phyloP scores from a whole-genome alignment of 2,329 filamentous ascomycete genomes.

The Fusarium sp. region DNA sequence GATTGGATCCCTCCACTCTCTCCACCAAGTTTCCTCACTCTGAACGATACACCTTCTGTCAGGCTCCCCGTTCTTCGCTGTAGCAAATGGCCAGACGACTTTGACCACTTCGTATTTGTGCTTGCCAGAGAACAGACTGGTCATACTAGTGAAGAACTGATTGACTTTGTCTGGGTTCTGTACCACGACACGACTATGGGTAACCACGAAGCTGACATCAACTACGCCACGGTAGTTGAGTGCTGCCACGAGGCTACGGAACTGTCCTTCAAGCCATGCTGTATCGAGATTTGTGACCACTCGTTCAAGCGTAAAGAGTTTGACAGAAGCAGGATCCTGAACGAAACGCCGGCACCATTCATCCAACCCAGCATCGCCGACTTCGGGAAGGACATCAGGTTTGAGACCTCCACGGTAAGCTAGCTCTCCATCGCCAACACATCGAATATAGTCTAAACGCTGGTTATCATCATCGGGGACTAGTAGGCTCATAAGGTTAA shows the following conservation, averaged over 20 bases:
- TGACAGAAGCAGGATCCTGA: constrained; percentile 55
- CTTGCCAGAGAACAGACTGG: constrained; percentile 61
- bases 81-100: constrained; percentile 67
- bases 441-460: constrained; percentile 64
- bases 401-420: constrained; percentile 59
- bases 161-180: constrained; percentile 63
- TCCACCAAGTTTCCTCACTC: constrained; percentile 66
- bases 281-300: constrained; percentile 64
- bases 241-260: constrained; percentile 60
- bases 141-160: constrained; percentile 62
- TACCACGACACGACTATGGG: constrained; percentile 59
- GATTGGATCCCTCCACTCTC: constrained; percentile 47
- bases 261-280: constrained; percentile 63
- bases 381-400: constrained; percentile 54
- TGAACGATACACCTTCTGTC: constrained; percentile 60
- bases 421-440: constrained; percentile 58
- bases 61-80: constrained; percentile 55
- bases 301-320: constrained; percentile 61
- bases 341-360: constrained; percentile 60
- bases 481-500: constrained; percentile 64
- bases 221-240: constrained; percentile 61
- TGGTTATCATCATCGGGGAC: constrained; percentile 56
- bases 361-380: constrained; percentile 55
- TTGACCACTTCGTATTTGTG: constrained; percentile 65
- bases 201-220: constrained; percentile 59